A percentile compares a stretch with the other conserved stretches of the same genome.
Evolutionary conservation across 495 filamentous ascomycete genomes (phyloP).

Genomic region (Neurospora intermedia): DNA sequence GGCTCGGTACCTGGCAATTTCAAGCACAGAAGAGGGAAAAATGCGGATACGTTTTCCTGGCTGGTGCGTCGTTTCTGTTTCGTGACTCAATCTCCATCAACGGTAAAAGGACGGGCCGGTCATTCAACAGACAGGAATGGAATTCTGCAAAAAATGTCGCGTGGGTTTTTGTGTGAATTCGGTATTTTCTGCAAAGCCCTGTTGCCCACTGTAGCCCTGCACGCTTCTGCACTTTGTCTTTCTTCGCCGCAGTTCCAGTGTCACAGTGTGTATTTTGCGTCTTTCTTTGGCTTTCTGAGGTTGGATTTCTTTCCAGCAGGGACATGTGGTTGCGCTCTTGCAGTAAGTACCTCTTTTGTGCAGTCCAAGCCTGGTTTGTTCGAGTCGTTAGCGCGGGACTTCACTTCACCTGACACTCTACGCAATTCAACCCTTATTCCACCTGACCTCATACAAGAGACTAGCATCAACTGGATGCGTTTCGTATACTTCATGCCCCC

Average conservation of each 20-base stretch:
- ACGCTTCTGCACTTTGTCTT: background rate
- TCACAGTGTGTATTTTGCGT: background rate
- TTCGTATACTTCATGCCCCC: too few species aligned
- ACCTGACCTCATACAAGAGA: too few species aligned
- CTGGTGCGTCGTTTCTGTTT: background rate
- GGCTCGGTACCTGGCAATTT: background rate
- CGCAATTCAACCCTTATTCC: too few species aligned
- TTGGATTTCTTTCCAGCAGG: background rate
- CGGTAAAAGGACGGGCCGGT: background rate
- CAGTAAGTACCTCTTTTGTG: too few species aligned
- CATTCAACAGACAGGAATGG: background rate
- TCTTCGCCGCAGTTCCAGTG: background rate
- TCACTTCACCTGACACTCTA: too few species aligned
- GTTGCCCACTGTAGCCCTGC: background rate
- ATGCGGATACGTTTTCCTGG: background rate
- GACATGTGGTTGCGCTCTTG: background rate
- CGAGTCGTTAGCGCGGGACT: too few species aligned
- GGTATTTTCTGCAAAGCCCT: background rate
- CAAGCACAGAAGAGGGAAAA: background rate
- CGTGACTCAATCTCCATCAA: background rate
- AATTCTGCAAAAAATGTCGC: background rate
- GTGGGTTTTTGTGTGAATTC: background rate
- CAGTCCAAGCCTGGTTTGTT: too few species aligned
- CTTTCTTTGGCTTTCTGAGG: background rate
- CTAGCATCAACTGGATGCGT: too few species aligned